Conservation (phyloP, 352 stramenopile species). For the Blastocystis hominis region DNA sequence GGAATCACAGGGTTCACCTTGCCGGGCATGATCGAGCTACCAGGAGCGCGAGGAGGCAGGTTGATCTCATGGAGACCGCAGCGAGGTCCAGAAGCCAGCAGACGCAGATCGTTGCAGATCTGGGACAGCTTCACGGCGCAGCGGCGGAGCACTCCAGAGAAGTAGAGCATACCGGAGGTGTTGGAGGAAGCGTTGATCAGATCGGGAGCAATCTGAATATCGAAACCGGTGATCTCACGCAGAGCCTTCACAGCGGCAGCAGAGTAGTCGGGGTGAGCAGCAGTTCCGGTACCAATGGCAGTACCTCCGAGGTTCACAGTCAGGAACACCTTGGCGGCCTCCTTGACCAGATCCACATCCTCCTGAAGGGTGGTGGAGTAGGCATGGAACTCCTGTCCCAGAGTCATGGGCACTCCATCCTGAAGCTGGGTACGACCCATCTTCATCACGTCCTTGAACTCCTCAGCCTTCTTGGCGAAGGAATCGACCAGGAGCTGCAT, state of each 20-base stretch:
- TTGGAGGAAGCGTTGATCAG: conserved; percentile 43
- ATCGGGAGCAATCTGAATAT: conserved; percentile 87
- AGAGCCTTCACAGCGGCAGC: conserved; percentile 68
- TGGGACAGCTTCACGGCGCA: too few relatives aligned
- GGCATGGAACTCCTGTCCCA: too few relatives aligned
- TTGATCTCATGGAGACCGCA: too few relatives aligned
- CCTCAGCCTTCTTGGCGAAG: conserved; percentile 63
- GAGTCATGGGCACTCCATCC: conserved; percentile 75
- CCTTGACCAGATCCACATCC: conserved; percentile 79
- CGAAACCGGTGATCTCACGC: conserved; percentile 76
- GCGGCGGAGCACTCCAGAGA: conserved; percentile 17
- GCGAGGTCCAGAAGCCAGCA: too few relatives aligned
- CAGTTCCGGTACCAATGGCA: conserved; percentile 66
- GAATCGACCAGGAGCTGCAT: conserved; percentile 60
- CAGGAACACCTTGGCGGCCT: conserved; percentile 64
- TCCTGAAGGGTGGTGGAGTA: conserved; percentile 81
- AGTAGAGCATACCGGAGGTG: conserved; percentile 47
- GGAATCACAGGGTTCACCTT: too few relatives aligned
- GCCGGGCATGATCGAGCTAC: too few relatives aligned
- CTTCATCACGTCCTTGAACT: conserved; percentile 65
- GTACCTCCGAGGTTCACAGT: conserved; percentile 67
- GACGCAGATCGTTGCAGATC: too few relatives aligned
- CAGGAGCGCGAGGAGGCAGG: too few relatives aligned
- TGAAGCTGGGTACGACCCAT: conserved; percentile 68
- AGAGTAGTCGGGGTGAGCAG: conserved; percentile 61